A percentile compares a stretch with the other conserved stretches of the same genome.
phyloP scores from a whole-genome alignment of 371 early-diverging fungal species.

The Syncephalis plumigaleata region DNA sequence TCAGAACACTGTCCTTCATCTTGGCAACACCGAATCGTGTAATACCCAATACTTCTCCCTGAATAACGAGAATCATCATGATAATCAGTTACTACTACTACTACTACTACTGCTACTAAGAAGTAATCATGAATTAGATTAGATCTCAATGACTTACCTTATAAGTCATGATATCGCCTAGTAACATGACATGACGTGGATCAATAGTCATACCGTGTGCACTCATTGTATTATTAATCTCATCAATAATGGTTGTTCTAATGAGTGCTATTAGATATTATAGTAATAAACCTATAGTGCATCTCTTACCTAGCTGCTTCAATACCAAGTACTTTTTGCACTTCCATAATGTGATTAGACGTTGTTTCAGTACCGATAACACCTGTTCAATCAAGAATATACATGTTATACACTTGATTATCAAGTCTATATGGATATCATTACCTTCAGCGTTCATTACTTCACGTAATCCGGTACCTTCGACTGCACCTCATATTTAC shows the following conservation, averaged over 20 bases:
- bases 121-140: not conserved
- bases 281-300: constrained; percentile 1
- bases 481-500: constrained; percentile 50
- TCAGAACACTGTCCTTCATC: constrained; percentile 98
- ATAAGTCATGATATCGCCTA: constrained; percentile 98
- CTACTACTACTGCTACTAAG: not conserved
- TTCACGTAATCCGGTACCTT: constrained; percentile 88
- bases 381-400: constrained; percentile 16
- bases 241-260: constrained; percentile 60
- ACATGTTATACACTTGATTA: not conserved
- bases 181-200: constrained; percentile 91
- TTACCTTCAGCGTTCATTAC: constrained; percentile 68
- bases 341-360: constrained; percentile 93
- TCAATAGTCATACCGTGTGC: constrained; percentile 96
- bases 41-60: constrained; percentile 97
- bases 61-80: too few species aligned
- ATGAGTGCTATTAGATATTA: not conserved
- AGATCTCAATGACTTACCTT: constrained; percentile 23
- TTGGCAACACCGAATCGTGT: constrained; percentile 98
- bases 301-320: constrained; percentile 68
- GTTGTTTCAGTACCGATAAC: constrained; percentile 66
- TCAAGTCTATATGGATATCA: not conserved
- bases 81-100: not conserved
- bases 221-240: constrained; percentile 79
- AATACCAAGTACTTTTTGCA: constrained; percentile 85